Percentiles rank a stretch among this genome's conserved stretches.
Conservation (phyloP, 345 rosid genomes). For the Salix arbutifolia region DNA sequence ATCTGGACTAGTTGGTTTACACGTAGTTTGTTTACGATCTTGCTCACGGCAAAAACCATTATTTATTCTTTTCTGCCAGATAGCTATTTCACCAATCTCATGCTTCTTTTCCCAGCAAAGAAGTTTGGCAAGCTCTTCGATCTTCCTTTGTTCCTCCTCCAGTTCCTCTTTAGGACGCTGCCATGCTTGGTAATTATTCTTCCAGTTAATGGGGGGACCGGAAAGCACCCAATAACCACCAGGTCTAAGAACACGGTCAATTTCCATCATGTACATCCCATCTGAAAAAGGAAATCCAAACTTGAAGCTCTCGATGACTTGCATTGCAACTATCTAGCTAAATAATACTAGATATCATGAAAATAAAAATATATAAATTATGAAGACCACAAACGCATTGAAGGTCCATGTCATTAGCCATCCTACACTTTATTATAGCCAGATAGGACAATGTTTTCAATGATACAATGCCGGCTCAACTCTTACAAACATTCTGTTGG, state of each 20-base stretch:
- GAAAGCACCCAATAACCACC: slow-evolving; percentile 37
- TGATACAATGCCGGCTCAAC: no score
- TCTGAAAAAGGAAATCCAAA: slow-evolving; percentile 16
- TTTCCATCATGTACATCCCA: slow-evolving; percentile 36
- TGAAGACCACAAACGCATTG: neutral
- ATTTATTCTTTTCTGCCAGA: slow-evolving; percentile 30
- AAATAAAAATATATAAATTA: neutral
- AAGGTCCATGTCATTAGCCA: neutral
- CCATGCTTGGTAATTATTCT: slow-evolving; percentile 27
- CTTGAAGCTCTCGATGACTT: neutral
- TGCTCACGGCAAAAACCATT: slow-evolving; percentile 15
- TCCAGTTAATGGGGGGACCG: slow-evolving; percentile 34
- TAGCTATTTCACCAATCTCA: slow-evolving; percentile 30
- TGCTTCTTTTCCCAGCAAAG: slow-evolving; percentile 38
- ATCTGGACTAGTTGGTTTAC: slow-evolving; percentile 24
- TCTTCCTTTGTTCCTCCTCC: slow-evolving; percentile 24
- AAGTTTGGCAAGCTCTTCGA: slow-evolving; percentile 27
- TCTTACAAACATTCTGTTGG: neutral
- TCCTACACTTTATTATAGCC: no score
- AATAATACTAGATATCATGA: neutral
- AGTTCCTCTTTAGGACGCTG: slow-evolving; percentile 30
- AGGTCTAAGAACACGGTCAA: slow-evolving; percentile 33
- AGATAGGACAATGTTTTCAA: no score
- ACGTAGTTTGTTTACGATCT: slow-evolving; percentile 15
- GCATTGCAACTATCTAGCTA: neutral